phyloP scores from a whole-genome alignment of 306 rosid species.

The Vigna radiata region DNA sequence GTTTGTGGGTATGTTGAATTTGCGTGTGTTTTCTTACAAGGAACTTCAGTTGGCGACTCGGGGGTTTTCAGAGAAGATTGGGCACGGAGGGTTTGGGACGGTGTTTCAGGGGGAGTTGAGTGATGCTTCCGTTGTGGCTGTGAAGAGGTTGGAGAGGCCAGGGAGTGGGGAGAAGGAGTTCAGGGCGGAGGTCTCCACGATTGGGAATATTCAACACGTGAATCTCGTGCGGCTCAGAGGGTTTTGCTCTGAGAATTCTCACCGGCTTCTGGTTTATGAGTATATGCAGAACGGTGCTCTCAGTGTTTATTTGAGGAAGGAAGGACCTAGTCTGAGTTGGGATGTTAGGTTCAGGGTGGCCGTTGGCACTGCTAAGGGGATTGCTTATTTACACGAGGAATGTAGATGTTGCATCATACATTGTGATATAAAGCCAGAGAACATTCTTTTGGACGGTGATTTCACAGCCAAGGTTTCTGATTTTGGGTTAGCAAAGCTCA shows the following conservation, averaged over 20 bases:
- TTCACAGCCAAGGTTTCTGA: conserved; percentile 79
- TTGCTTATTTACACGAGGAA: conserved; percentile 82
- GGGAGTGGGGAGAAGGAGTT: conserved; percentile 90
- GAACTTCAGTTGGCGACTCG: conserved; percentile 76
- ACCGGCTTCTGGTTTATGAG: conserved; percentile 82
- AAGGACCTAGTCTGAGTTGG: conserved; percentile 79
- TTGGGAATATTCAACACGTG: conserved; percentile 87
- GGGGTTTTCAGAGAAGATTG: conserved; percentile 75
- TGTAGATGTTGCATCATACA: conserved; percentile 83
- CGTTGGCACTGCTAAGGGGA: conserved; percentile 79
- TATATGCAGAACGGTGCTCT: conserved; percentile 82
- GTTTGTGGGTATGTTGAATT: conserved; percentile 52
- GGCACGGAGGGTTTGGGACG: conserved; percentile 91
- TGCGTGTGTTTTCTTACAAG: conserved; percentile 72
- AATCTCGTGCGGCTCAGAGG: conserved; percentile 87
- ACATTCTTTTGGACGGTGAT: conserved; percentile 68
- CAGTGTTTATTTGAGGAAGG: conserved; percentile 70
- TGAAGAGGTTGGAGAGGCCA: conserved; percentile 87
- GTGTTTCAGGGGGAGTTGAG: conserved; percentile 75
- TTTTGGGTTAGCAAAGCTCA: conserved; percentile 82
- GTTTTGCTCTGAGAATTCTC: conserved; percentile 82
- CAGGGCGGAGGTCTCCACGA: conserved; percentile 82
- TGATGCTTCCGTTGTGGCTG: conserved; percentile 70
- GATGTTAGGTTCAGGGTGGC: conserved; percentile 73
- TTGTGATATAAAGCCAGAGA: conserved; percentile 92